Evolutionary conservation across 805 yeast species (phyloP).

Genomic region (Wickerhamiella siamensis): DNA sequence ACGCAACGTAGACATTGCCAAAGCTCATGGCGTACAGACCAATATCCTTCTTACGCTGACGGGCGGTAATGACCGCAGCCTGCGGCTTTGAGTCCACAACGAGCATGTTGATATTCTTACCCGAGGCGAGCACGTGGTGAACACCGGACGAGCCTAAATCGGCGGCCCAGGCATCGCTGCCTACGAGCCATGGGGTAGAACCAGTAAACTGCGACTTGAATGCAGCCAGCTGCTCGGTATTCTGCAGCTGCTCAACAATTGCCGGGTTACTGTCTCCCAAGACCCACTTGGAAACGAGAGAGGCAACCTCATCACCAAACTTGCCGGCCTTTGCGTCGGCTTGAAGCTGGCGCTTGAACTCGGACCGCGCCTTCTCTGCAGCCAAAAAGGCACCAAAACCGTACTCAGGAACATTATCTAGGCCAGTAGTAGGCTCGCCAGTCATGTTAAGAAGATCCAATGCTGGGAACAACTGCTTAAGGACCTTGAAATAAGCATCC

Average conservation of each 20-base stretch:
- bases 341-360: slow-evolving; percentile 33
- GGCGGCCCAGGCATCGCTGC: slow-evolving; percentile 91
- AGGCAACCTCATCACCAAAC: slow-evolving; percentile 36
- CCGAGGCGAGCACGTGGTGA: slow-evolving; percentile 65
- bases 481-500: slow-evolving; percentile 60
- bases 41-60: slow-evolving; percentile 65
- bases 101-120: slow-evolving; percentile 67
- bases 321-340: slow-evolving; percentile 28
- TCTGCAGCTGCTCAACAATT: slow-evolving; percentile 9
- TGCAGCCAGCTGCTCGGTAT: slow-evolving; percentile 23
- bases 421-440: slow-evolving; percentile 30
- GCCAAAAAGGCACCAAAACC: slow-evolving; percentile 69
- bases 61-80: slow-evolving; percentile 23
- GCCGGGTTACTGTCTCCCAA: slow-evolving; percentile 25
- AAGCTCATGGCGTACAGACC: slow-evolving; percentile 92
- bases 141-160: slow-evolving; percentile 88
- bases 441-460: slow-evolving; percentile 49
- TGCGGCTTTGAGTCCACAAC: slow-evolving; percentile 75
- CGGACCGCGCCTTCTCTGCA: slow-evolving; percentile 36
- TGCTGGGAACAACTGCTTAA: slow-evolving; percentile 50
- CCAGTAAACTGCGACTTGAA: slow-evolving; percentile 32
- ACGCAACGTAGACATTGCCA: slow-evolving; percentile 80
- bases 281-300: slow-evolving; percentile 57
- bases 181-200: slow-evolving; percentile 65
- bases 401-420: slow-evolving; percentile 57